These are phyloP conservation scores for Stephania japonica DNA, from an alignment of 164 flowering plant genomes.

Conservation along the genomic window DNA sequence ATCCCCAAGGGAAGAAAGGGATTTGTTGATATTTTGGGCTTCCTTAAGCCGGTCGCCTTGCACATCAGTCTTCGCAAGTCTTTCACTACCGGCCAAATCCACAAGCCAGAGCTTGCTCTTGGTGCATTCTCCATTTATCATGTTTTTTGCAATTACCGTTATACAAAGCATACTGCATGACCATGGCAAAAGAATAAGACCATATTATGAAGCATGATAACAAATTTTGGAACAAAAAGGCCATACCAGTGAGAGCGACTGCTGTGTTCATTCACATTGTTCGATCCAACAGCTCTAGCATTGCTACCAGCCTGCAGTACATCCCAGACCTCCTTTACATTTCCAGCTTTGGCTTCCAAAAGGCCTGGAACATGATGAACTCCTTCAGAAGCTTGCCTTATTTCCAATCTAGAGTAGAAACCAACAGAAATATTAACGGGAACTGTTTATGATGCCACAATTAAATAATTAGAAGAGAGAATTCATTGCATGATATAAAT, in stretches of 20 bases:
- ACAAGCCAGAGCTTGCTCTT: slow-evolving; percentile 96
- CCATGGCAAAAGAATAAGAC: background rate
- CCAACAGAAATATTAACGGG: background rate
- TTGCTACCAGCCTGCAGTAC: slow-evolving; percentile 78
- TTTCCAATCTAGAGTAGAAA: slow-evolving; percentile 54
- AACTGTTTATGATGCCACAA: background rate
- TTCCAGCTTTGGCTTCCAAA: slow-evolving; percentile 73
- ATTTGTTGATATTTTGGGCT: slow-evolving; percentile 82
- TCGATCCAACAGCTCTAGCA: slow-evolving; percentile 78
- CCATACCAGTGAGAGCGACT: slow-evolving; percentile 87
- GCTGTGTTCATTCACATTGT: slow-evolving; percentile 86
- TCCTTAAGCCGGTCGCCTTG: slow-evolving; percentile 90
- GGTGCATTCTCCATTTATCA: slow-evolving; percentile 74
- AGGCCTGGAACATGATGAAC: slow-evolving; percentile 79
- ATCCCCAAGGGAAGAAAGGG: slow-evolving; percentile 92
- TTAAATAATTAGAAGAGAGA: background rate
- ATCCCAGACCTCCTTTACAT: slow-evolving; percentile 65
- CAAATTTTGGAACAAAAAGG: background rate
- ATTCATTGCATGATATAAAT: background rate
- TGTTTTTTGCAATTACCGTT: slow-evolving; percentile 61
- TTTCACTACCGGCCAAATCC: slow-evolving; percentile 90
- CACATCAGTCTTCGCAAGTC: slow-evolving; percentile 79
- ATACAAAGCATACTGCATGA: slow-evolving; percentile 70
- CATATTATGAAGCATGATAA: background rate
- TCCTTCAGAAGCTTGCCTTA: slow-evolving; percentile 82